Evolutionary conservation across 495 filamentous ascomycete species (phyloP).

Genomic region (Trichoderma erinaceum): DNA sequence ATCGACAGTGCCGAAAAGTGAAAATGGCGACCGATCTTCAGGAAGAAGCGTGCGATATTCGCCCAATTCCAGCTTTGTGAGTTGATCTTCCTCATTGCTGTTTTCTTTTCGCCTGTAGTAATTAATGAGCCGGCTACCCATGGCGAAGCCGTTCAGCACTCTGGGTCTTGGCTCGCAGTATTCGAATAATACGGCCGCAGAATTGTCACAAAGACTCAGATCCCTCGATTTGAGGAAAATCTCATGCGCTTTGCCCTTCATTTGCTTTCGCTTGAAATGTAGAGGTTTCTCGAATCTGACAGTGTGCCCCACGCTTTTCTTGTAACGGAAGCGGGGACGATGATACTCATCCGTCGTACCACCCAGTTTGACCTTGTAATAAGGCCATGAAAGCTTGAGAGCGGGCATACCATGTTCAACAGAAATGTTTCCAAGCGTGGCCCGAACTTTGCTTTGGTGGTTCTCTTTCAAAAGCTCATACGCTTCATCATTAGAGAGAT

Average conservation of each 20-base stretch:
- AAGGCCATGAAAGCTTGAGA: conserved; percentile 84
- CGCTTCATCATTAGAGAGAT: conserved; percentile 90
- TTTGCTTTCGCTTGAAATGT: conserved; percentile 73
- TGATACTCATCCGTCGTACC: conserved; percentile 85
- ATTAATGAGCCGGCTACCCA: conserved; percentile 92
- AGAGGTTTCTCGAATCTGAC: conserved; percentile 55
- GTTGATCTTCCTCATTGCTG: conserved; percentile 61
- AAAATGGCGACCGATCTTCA: conserved; percentile 92
- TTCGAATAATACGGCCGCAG: conserved; percentile 77
- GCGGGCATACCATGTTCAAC: conserved; percentile 92
- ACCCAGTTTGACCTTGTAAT: conserved; percentile 77
- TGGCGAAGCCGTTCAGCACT: conserved; percentile 90
- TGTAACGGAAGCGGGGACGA: conserved; percentile 61
- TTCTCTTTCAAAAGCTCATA: conserved; percentile 96
- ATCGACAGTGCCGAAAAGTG: conserved; percentile 87
- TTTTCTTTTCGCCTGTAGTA: conserved; percentile 86
- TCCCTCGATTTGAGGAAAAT: conserved; percentile 70
- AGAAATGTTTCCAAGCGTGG: conserved; percentile 73
- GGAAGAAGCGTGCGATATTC: conserved; percentile 81
- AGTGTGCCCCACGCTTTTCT: conserved; percentile 42
- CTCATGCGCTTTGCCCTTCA: conserved; percentile 66
- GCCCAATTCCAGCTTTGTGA: conserved; percentile 56
- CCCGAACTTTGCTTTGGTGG: conserved; percentile 89
- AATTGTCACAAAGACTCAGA: conserved; percentile 80
- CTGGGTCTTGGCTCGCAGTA: conserved; percentile 92